Evolutionary conservation across 2,329 filamentous ascomycete genomes (phyloP).

Genomic region (Fusarium dimerum): DNA sequence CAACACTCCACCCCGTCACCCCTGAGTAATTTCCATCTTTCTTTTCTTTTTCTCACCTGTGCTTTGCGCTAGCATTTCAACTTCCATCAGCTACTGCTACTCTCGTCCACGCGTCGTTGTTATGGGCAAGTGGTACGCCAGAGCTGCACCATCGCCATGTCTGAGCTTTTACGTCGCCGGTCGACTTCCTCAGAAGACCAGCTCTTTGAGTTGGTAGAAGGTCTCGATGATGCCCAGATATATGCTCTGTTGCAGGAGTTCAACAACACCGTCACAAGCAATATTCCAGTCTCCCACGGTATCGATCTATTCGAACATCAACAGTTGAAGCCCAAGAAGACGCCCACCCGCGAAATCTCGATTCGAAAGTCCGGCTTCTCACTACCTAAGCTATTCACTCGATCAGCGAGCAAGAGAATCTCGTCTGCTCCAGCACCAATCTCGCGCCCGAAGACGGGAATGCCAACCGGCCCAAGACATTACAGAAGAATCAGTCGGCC

Average conservation of each 20-base stretch:
- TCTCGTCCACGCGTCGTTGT: background rate
- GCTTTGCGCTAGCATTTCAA: background rate
- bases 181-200: slow-evolving; percentile 21
- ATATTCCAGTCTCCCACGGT: slow-evolving; percentile 22
- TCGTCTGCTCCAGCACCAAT: slow-evolving; percentile 10
- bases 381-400: slow-evolving; percentile 18
- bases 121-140: background rate
- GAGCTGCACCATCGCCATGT: background rate
- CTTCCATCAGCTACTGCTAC: background rate
- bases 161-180: background rate
- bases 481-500: slow-evolving; percentile 24
- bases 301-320: slow-evolving; percentile 22
- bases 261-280: slow-evolving; percentile 24
- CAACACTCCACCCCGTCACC: background rate
- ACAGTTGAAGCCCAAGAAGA: slow-evolving; percentile 9
- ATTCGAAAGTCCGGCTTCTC: slow-evolving; percentile 18
- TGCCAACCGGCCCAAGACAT: slow-evolving; percentile 14
- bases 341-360: slow-evolving; percentile 14
- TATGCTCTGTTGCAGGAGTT: slow-evolving; percentile 21
- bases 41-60: background rate
- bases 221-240: slow-evolving; percentile 22
- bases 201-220: slow-evolving; percentile 23
- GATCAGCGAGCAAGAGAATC: slow-evolving; percentile 20
- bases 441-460: slow-evolving; percentile 17
- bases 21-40: background rate